A percentile compares a stretch with the other conserved stretches of the same genome.
These are phyloP conservation scores for Pilatotrama ljubarskyi DNA, from an alignment of 768 basidiomycete genomes.

Conservation along the genomic window DNA sequence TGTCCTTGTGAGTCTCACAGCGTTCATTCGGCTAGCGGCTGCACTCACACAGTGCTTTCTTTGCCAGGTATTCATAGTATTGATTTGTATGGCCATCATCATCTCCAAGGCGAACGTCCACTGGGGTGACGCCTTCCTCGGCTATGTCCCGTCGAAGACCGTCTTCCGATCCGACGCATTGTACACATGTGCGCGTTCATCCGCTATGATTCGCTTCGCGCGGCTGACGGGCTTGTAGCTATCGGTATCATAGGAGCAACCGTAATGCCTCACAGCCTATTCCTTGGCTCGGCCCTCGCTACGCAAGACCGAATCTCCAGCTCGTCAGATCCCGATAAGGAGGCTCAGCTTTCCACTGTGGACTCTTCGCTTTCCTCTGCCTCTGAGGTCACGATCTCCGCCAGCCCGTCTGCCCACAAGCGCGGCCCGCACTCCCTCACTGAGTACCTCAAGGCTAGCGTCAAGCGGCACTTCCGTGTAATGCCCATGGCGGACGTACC, in stretches of 20 bases:
- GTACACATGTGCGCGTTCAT: constrained; percentile 58
- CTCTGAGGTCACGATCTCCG: constrained; percentile 12
- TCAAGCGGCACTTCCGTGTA: constrained; percentile 26
- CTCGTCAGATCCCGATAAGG: constrained; percentile 2
- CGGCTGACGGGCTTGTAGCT: constrained; percentile 37
- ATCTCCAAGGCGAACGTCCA: constrained; percentile 68
- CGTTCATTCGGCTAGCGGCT: not conserved
- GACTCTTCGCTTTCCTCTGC: constrained; percentile 2
- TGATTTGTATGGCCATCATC: constrained; percentile 78
- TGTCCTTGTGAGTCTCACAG: constrained; percentile 48
- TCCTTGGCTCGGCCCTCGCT: constrained; percentile 82
- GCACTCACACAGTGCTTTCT: not conserved
- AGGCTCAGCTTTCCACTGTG: not conserved
- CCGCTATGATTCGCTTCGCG: constrained; percentile 27
- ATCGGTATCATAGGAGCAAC: constrained; percentile 82
- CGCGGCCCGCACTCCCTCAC: constrained; percentile 9
- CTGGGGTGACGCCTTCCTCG: constrained; percentile 74
- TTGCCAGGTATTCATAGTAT: constrained; percentile 44
- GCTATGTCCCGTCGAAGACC: constrained; percentile 71
- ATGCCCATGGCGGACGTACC: constrained; percentile 30
- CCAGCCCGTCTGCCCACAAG: constrained; percentile 28
- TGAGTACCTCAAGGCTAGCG: constrained; percentile 1
- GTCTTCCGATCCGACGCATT: constrained; percentile 57
- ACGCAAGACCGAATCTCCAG: constrained; percentile 72
- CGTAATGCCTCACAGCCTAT: constrained; percentile 93